phyloP scores from a whole-genome alignment of 2,329 filamentous ascomycete genomes.

The Hypoxylon sp. region DNA sequence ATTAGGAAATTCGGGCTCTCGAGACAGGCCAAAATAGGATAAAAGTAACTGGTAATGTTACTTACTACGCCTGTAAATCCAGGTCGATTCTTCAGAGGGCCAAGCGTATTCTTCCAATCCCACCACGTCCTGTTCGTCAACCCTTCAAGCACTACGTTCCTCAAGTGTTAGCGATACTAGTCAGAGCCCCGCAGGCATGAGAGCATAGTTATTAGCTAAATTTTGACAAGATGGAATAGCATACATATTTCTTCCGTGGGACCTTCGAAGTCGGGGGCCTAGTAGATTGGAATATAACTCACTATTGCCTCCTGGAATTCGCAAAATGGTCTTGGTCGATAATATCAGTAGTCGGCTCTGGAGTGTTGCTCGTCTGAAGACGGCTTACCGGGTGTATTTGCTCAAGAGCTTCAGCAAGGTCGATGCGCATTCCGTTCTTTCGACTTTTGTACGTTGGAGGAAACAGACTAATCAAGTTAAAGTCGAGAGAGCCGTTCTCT shows the following conservation, averaged over 20 bases:
- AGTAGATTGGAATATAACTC: slow-evolving; percentile 11
- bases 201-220: neutral
- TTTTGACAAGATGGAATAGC: neutral
- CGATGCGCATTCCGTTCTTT: slow-evolving; percentile 69
- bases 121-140: slow-evolving; percentile 59
- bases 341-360: neutral
- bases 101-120: slow-evolving; percentile 68
- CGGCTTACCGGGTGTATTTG: slow-evolving; percentile 62
- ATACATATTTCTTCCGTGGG: neutral
- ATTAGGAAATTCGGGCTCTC: too few relatives aligned
- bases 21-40: too few relatives aligned
- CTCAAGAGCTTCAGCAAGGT: slow-evolving; percentile 67
- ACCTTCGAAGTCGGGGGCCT: neutral
- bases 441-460: slow-evolving; percentile 71
- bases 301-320: slow-evolving; percentile 75
- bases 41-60: too few relatives aligned
- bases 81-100: slow-evolving; percentile 66
- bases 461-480: slow-evolving; percentile 71
- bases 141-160: slow-evolving; percentile 62
- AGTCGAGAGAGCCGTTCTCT: slow-evolving; percentile 62
- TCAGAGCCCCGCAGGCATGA: neutral
- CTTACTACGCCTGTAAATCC: slow-evolving; percentile 63
- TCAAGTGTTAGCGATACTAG: neutral
- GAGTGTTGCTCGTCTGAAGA: neutral
- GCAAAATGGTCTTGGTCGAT: slow-evolving; percentile 63